Evolutionary conservation across 495 filamentous ascomycete genomes (phyloP), one percentile per base, ranked within the genome.

Genomic region (Antarctomyces pellizariae): DNA sequence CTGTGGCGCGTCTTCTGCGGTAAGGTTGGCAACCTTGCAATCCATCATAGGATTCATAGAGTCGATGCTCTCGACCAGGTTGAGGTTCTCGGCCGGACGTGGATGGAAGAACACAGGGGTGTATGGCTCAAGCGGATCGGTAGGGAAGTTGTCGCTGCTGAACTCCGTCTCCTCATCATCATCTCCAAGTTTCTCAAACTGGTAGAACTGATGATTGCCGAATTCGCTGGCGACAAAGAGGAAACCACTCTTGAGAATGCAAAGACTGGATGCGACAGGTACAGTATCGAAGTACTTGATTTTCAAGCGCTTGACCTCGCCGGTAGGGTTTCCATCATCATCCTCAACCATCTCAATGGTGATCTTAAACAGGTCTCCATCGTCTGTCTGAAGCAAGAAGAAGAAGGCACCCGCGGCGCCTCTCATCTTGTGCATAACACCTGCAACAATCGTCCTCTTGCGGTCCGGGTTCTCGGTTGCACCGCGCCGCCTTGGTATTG

Each of bases 241-340:
- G 47, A 91, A 95, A 7, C 86, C 89, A 34, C 83, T 93, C 49
- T 91, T 92, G 35, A 95, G 50, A 36, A 99, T 90, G 44, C 79
- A 72, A 9, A 99, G 57, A 38, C 62, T 82, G 0, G 77, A 65
- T 1, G 83, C 80, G 20, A 86, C 53, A 0, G 89, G 86, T 5
- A 93, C 77, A 0, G 89, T 95, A 36, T 95, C 89, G 36, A 93
- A 99, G 42, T 93, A 95, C 46, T 92, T 91, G 52, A 99, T 84
- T 45, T 78, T 89, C 17, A 99, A 50, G 13, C 66, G 59, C 37
- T 59, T 60, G 3, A 95, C 83, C 38, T 84, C 73, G 7, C 73
- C 70, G 0, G 75, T 84, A 3, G 71, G 53, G 30, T 78, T 71
- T 9, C 71, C 77, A 16, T 70, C 60, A 2, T 69, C 70, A 44